Percentiles rank a stretch among this genome's conserved stretches.
Evolutionary conservation across 2,329 filamentous ascomycete genomes (phyloP).

Genomic region (Fusarium xyrophilum): DNA sequence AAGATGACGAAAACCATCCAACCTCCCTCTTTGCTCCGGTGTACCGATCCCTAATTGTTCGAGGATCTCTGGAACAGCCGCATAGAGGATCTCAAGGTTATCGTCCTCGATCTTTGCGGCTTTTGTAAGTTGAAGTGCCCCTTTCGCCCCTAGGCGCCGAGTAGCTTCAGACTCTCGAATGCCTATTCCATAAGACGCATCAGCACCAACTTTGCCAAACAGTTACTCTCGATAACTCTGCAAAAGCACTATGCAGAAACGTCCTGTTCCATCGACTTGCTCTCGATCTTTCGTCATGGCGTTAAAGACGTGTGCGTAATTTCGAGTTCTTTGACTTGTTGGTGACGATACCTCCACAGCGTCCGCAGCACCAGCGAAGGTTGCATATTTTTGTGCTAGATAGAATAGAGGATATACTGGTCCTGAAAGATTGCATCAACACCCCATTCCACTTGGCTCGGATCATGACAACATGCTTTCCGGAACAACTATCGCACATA

Average conservation of each 20-base stretch:
- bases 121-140: too few relatives aligned
- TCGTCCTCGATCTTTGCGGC: conserved; percentile 59
- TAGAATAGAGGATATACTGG: conserved; percentile 50
- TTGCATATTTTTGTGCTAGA: conserved; percentile 48
- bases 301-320: conserved; percentile 48
- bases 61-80: conserved; percentile 53
- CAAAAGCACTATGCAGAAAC: conserved; percentile 58
- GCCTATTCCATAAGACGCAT: conserved; percentile 56
- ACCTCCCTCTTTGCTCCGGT: conserved; percentile 37
- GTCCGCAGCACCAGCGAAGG: conserved; percentile 47
- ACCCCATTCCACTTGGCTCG: conserved; percentile 49
- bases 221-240: conserved; percentile 46
- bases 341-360: background rate
- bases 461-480: conserved; percentile 53
- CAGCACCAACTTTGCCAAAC: conserved; percentile 57
- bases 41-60: conserved; percentile 51
- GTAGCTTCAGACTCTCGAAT: conserved; percentile 50
- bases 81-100: conserved; percentile 52
- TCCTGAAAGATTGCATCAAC: conserved; percentile 56
- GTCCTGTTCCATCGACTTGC: conserved; percentile 52
- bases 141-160: conserved; percentile 45
- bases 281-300: conserved; percentile 54
- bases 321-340: conserved; percentile 14
- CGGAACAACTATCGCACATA: conserved; percentile 56
- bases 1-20: conserved; percentile 46